Percentiles rank a stretch among this genome's conserved stretches.
Evolutionary conservation across 2,329 filamentous ascomycete genomes (phyloP).

Genomic region (Colletotrichum scovillei): DNA sequence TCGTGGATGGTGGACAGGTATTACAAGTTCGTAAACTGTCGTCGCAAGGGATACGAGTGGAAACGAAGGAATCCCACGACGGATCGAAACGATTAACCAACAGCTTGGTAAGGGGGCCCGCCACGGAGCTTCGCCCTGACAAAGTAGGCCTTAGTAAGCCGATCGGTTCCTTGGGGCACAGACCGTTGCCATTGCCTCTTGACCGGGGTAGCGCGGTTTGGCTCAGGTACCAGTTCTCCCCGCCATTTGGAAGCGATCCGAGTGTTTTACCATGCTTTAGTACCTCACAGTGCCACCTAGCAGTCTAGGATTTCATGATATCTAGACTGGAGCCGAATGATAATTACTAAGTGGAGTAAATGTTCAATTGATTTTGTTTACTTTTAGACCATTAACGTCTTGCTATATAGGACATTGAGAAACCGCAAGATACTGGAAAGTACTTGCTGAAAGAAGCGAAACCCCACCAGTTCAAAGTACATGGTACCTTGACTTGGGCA

Average conservation of each 20-base stretch:
- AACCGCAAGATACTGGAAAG: not conserved
- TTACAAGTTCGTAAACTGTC: not conserved
- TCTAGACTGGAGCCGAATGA: not conserved
- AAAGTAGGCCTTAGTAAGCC: slow-evolving; percentile 30
- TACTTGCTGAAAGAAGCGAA: not conserved
- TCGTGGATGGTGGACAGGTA: not conserved
- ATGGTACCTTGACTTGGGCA: not conserved
- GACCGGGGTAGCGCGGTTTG: not conserved
- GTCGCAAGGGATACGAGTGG: slow-evolving; percentile 15
- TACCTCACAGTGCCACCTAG: not conserved
- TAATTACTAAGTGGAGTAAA: not conserved
- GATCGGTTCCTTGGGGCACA: not conserved
- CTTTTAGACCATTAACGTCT: not conserved
- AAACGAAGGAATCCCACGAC: not conserved
- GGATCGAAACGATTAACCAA: not conserved
- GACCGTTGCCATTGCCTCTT: not conserved
- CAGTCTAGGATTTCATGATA: not conserved
- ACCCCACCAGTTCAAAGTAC: not conserved
- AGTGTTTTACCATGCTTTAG: not conserved
- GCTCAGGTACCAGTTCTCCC: not conserved
- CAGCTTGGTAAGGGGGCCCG: slow-evolving; percentile 28
- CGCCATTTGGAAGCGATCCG: no score
- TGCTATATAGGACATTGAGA: not conserved
- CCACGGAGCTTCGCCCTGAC: slow-evolving; percentile 29
- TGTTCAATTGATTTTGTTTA: no score